A percentile compares a stretch with the other conserved stretches of the same genome.
Conservation (phyloP, 2,329 filamentous ascomycete genomes). For the Lasiodiplodia sp. region DNA sequence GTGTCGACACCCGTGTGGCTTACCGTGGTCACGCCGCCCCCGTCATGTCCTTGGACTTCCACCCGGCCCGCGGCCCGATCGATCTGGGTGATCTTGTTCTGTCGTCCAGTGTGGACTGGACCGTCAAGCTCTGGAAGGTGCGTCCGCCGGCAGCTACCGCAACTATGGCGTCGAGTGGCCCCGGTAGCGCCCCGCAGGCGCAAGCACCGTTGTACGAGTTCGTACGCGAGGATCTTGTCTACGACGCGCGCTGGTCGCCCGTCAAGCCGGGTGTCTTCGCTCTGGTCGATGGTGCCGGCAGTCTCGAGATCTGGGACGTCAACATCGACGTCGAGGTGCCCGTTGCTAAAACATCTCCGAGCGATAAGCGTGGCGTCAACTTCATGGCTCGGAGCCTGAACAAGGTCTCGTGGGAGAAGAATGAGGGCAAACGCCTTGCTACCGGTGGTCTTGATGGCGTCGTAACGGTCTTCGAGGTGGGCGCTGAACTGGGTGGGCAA, state of each 20-base stretch:
- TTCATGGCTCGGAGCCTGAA: slow-evolving; percentile 88
- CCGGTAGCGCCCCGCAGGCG: slow-evolving; percentile 49
- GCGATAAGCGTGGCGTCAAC: slow-evolving; percentile 58
- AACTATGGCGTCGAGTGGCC: slow-evolving; percentile 48
- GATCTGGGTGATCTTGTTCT: slow-evolving; percentile 94
- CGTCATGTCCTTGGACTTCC: slow-evolving; percentile 95
- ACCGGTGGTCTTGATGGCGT: slow-evolving; percentile 92
- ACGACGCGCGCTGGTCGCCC: slow-evolving; percentile 95
- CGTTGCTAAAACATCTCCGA: slow-evolving; percentile 79
- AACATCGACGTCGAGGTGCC: slow-evolving; percentile 93
- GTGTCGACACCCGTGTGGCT: slow-evolving; percentile 85
- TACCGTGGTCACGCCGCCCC: slow-evolving; percentile 93
- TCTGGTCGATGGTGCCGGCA: slow-evolving; percentile 90
- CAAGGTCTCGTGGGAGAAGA: slow-evolving; percentile 91
- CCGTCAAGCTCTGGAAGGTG: slow-evolving; percentile 95
- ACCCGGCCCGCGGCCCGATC: slow-evolving; percentile 88
- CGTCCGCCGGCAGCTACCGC: slow-evolving; percentile 77
- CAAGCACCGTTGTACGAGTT: slow-evolving; percentile 86
- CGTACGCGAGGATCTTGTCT: slow-evolving; percentile 93
- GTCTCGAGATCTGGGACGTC: slow-evolving; percentile 94
- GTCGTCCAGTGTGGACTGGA: slow-evolving; percentile 94
- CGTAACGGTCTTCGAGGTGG: slow-evolving; percentile 92
- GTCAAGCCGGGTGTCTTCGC: slow-evolving; percentile 94
- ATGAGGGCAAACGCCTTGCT: slow-evolving; percentile 84
- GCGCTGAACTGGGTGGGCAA: slow-evolving; percentile 79